Conservation (phyloP, 2,329 filamentous ascomycete genomes). For the Aspergillus arachidicola region DNA sequence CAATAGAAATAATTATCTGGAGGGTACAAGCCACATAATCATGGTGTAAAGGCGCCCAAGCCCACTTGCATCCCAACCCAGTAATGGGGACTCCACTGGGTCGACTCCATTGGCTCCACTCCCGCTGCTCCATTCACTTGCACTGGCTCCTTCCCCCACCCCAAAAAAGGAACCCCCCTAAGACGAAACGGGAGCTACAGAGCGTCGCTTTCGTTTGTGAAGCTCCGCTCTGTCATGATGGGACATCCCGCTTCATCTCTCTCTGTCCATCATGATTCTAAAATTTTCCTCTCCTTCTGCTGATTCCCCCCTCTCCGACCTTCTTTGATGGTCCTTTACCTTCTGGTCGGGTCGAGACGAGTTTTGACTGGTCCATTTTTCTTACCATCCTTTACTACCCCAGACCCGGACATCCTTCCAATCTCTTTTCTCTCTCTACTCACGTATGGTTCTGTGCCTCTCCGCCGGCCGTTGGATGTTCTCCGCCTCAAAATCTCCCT, state of each 20-base stretch:
- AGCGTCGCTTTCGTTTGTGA: slow-evolving; percentile 20
- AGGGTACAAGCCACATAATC: slow-evolving; percentile 15
- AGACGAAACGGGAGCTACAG: slow-evolving; percentile 15
- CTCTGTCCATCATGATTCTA: not conserved
- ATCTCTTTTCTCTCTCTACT: slow-evolving; percentile 12
- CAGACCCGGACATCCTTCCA: slow-evolving; percentile 11
- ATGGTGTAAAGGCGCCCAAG: slow-evolving; percentile 14
- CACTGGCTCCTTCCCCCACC: slow-evolving; percentile 4
- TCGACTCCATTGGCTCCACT: slow-evolving; percentile 22
- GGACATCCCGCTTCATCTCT: slow-evolving; percentile 11
- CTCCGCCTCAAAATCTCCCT: slow-evolving; percentile 25
- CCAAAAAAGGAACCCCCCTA: slow-evolving; percentile 12
- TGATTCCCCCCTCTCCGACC: not conserved
- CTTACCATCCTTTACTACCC: slow-evolving; percentile 10
- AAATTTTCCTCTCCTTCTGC: not conserved
- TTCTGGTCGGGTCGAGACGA: not conserved
- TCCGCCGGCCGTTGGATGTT: slow-evolving; percentile 27
- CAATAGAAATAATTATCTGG: not conserved
- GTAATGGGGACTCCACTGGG: slow-evolving; percentile 12
- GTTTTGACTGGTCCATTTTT: slow-evolving; percentile 5
- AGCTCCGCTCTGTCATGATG: slow-evolving; percentile 24
- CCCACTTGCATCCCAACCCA: slow-evolving; percentile 15
- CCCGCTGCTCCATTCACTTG: slow-evolving; percentile 19
- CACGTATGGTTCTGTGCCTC: slow-evolving; percentile 13
- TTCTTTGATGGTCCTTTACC: slow-evolving; percentile 2